Evolutionary conservation across 148 eudicot species (phyloP).

Genomic region (Fagopyrum esculentum): DNA sequence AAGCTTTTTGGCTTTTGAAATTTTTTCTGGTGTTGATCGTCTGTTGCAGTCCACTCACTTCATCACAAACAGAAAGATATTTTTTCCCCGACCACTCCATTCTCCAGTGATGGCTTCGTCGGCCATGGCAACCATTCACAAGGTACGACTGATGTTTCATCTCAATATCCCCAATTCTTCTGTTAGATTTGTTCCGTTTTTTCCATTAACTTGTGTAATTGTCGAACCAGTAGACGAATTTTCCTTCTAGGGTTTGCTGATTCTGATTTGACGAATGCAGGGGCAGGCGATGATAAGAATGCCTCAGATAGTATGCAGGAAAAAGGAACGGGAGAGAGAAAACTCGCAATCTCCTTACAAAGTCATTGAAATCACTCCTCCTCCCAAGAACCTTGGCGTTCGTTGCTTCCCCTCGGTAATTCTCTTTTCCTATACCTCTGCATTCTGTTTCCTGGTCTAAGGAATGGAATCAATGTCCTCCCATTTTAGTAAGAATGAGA

Average conservation of each 20-base stretch:
- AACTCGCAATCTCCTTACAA: conserved; percentile 37
- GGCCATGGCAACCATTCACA: conserved; percentile 3
- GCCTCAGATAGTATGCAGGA: conserved; percentile 10
- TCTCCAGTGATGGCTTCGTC: neutral
- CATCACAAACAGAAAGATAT: neutral
- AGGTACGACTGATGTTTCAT: neutral
- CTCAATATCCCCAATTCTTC: neutral
- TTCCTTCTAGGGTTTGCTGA: neutral
- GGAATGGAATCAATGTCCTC: neutral
- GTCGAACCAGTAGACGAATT: neutral
- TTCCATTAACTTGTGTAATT: too few relatives aligned
- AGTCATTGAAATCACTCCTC: conserved; percentile 75
- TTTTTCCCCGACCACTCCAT: neutral
- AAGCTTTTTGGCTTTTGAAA: too few relatives aligned
- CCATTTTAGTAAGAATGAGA: too few relatives aligned
- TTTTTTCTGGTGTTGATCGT: neutral
- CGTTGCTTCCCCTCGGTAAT: conserved; percentile 74
- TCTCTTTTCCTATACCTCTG: neutral
- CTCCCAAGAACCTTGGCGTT: conserved; percentile 67
- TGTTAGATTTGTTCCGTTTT: neutral
- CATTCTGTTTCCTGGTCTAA: neutral
- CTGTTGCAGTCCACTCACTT: neutral
- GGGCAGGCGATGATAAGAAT: conserved; percentile 3
- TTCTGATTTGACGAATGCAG: neutral
- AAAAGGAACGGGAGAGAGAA: conserved; percentile 8